Evolutionary conservation across 148 eudicot species (phyloP).

Genomic region (Dysphania ambrosioides): DNA sequence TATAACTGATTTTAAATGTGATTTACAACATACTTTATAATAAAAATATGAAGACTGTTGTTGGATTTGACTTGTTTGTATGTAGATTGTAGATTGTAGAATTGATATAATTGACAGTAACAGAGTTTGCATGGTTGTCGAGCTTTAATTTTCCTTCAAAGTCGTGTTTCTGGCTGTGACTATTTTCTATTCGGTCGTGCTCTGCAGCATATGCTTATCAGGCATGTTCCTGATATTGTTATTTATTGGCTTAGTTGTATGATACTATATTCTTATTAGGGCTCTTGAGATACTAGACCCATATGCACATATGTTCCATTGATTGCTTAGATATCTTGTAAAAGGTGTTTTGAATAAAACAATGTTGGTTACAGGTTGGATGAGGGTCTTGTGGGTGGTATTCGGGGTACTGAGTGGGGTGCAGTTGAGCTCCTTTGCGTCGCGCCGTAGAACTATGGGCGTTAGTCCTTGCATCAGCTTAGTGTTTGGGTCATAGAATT

Average conservation of each 20-base stretch:
- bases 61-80: not conserved
- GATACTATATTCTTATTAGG: not conserved
- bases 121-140: not conserved
- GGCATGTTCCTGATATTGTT: slow-evolving; percentile 9
- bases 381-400: slow-evolving; percentile 98
- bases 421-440: slow-evolving; percentile 98
- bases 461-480: too few relatives aligned
- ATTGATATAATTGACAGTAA: not conserved
- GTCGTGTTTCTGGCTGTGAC: slow-evolving; percentile 71
- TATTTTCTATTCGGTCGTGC: slow-evolving; percentile 99
- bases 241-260: not conserved
- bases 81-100: too few relatives aligned
- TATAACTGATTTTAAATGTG: too few relatives aligned
- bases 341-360: not conserved
- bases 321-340: not conserved
- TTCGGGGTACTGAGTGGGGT: slow-evolving; percentile 96
- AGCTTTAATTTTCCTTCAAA: not conserved
- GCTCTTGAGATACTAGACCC: not conserved
- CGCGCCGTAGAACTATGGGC: too few relatives aligned
- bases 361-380: slow-evolving; percentile 43
- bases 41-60: not conserved
- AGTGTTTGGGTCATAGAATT: too few relatives aligned
- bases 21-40: too few relatives aligned
- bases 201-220: slow-evolving; percentile 99
- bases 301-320: not conserved